Evolutionary conservation across 129 eudicot species (phyloP).

Genomic region (Ambrosia artemisiifolia): DNA sequence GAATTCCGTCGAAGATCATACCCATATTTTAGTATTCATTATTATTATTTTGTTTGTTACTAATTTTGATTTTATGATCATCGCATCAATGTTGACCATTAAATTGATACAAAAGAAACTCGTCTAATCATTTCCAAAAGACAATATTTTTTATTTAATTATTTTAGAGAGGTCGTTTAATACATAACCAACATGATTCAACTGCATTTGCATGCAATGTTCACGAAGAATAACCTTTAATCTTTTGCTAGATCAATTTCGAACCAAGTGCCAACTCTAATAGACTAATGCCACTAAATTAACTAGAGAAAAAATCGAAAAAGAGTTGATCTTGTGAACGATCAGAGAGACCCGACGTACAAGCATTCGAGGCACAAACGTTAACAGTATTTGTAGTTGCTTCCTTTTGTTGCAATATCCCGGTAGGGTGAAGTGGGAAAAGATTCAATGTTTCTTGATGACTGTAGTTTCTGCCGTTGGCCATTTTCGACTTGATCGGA

Average conservation of each 20-base stretch:
- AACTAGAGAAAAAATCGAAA: constrained; percentile 23
- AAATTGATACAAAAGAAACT: too few species aligned
- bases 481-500: constrained; percentile 23
- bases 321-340: constrained; percentile 12
- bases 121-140: too few species aligned
- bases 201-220: constrained; percentile 12
- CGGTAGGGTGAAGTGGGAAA: constrained; percentile 38
- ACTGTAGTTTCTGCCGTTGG: constrained; percentile 14
- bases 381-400: constrained; percentile 1
- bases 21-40: too few species aligned
- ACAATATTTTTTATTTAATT: too few species aligned
- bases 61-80: too few species aligned
- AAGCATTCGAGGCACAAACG: not conserved
- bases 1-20: too few species aligned
- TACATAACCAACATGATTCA: not conserved
- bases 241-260: not conserved
- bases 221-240: not conserved
- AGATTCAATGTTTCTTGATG: constrained; percentile 42
- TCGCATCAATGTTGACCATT: too few species aligned
- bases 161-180: too few species aligned
- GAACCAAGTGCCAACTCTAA: not conserved
- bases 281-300: not conserved
- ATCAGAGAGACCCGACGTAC: constrained; percentile 10
- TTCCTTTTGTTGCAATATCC: constrained; percentile 34
- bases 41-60: too few species aligned